A percentile compares a stretch with the other conserved stretches of the same genome.
phyloP scores from a whole-genome alignment of 495 filamentous ascomycete species.

The Diplogelasinospora grovesii region DNA sequence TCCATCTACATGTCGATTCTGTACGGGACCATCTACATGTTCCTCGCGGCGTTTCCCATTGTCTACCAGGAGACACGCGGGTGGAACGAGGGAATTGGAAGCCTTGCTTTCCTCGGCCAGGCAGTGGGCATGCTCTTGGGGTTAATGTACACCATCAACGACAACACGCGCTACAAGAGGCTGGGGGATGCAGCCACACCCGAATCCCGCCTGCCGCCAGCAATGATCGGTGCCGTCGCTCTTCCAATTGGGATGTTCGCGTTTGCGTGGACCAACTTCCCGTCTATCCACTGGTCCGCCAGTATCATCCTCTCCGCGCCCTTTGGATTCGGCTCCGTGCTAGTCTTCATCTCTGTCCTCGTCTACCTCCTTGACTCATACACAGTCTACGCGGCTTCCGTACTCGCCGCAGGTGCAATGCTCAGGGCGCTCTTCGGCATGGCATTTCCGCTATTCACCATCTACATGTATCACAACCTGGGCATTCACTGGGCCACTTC shows the following conservation, averaged over 20 bases:
- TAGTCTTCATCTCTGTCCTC: conserved; percentile 65
- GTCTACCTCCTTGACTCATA: conserved; percentile 79
- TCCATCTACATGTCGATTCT: conserved; percentile 73
- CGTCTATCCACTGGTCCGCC: conserved; percentile 48
- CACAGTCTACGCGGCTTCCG: conserved; percentile 74
- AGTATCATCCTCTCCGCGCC: conserved; percentile 38
- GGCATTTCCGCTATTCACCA: conserved; percentile 78
- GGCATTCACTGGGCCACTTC: conserved; percentile 77
- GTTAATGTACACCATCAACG: conserved; percentile 57
- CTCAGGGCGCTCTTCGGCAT: conserved; percentile 62
- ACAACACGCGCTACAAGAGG: conserved; percentile 58
- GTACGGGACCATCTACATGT: conserved; percentile 80
- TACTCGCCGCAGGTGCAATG: conserved; percentile 73
- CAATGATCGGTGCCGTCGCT: conserved; percentile 52
- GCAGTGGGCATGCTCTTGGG: conserved; percentile 69
- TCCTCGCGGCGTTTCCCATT: conserved; percentile 83
- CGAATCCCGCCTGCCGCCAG: conserved; percentile 75
- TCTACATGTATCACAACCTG: conserved; percentile 64
- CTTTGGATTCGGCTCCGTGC: conserved; percentile 42
- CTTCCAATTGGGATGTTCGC: conserved; percentile 51
- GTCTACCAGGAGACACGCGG: conserved; percentile 67
- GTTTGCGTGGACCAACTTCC: conserved; percentile 55
- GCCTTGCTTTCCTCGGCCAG: conserved; percentile 72
- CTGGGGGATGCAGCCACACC: conserved; percentile 51
- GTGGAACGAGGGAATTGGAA: conserved; percentile 64